Conservation (phyloP, 495 filamentous ascomycete genomes). For the Annulohypoxylon maeteangense region DNA sequence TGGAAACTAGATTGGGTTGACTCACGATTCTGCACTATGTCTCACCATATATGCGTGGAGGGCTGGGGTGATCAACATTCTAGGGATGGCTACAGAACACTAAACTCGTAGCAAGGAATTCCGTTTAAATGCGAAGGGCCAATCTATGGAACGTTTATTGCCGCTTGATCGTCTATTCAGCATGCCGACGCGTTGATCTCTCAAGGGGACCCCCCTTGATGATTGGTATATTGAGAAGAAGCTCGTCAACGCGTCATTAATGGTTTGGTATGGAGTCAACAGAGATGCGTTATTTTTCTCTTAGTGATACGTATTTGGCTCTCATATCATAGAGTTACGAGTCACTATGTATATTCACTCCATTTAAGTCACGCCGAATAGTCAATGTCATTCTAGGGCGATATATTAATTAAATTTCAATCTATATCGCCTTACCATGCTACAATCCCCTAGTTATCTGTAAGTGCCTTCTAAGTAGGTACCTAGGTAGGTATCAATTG, state of each 20-base stretch:
- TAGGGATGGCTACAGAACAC: slow-evolving; percentile 4
- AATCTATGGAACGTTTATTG: slow-evolving; percentile 11
- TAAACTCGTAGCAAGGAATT: slow-evolving; percentile 29
- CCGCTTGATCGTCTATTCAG: not conserved
- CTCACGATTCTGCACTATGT: slow-evolving; percentile 26
- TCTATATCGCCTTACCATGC: no score
- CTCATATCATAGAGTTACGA: no score
- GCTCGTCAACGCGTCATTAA: not conserved
- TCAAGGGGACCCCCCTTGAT: not conserved
- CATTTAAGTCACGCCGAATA: no score
- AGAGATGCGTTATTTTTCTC: not conserved
- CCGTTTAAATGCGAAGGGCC: not conserved
- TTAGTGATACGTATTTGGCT: not conserved
- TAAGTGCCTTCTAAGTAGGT: no score
- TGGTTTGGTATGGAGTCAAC: slow-evolving; percentile 6
- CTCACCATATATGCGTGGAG: slow-evolving; percentile 7
- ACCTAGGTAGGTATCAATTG: no score
- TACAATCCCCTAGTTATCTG: no score
- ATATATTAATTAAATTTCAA: no score
- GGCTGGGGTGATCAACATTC: slow-evolving; percentile 17
- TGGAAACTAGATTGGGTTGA: slow-evolving; percentile 21
- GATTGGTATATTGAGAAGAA: not conserved
- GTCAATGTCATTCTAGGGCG: no score
- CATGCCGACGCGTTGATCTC: slow-evolving; percentile 8
- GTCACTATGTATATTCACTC: no score